Base-by-base conservation (phyloP, 495 filamentous ascomycete species). In the Trypethelium eluteriae region DNA sequence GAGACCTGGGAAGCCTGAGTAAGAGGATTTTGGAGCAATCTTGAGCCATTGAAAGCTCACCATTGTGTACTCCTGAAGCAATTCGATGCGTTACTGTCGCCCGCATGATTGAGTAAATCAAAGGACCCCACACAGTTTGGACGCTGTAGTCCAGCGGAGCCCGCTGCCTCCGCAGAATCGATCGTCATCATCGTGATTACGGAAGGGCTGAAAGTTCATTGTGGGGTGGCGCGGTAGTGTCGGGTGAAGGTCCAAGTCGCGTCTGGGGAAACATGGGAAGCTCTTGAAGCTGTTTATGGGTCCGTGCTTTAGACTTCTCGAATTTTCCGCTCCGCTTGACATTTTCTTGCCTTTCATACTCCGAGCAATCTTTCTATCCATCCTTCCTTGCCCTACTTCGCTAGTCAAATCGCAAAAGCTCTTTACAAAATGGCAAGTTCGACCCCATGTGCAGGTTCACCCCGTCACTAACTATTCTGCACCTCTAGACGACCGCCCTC, bases 11-110 rank as follows among this genome's bases (percentile, higher is more conserved):
- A 86, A 70, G 46, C 68, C 10, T 53, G 39, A 56, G 34, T 14
- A 57, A 56, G 25, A 25, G 62, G 39, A 62, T 32, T 71, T 70
- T 32, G 4, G n/a, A 16, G 69, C 68, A 38, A 12, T 46, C 3
- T 34, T 4, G 36, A 36, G 10, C 7, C 3, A n/a, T 10, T 36
- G 7, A 36, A 36, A 36, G 53, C 53, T 72, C 82, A 59, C 86
- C 85, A 88, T 81, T 86, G 82, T 38, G 79, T 81, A 59, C 78
- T 80, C 71, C 85, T 88, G 74, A 88, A 87, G 73, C 82, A 82
- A 67, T 81, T 81, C 3, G 64, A 61, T 3, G 4, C 62, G 32
- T 34, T 12, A 34, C 12, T 2, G 5, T 53, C 12, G 2, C 12
- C 49, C 2, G 11, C 49, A 53, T 5, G 5, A 5, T 53, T 5